Evolutionary conservation across 2,329 filamentous ascomycete genomes (phyloP), one percentile per base, ranked within the genome.

Genomic region (Arthrobotrys sphaeroides): DNA sequence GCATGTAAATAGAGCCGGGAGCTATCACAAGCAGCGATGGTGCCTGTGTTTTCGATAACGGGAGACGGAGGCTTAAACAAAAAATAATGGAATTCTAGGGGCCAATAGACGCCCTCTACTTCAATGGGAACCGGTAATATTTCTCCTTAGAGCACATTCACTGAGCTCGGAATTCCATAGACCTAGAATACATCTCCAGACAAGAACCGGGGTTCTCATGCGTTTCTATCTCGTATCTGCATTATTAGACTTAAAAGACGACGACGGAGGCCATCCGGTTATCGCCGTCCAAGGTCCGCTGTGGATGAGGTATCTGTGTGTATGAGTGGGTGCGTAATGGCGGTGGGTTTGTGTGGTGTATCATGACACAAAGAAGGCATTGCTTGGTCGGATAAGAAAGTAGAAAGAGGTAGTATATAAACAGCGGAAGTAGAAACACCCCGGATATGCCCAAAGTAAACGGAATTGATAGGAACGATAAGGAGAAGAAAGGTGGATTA

Each of bases 351-450:
- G 33, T 20, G 60, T 65, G 68, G 70, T 67, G 68, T 74, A 74
- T 74, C 70, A 74, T 74, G 61, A 74, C 69, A 67, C 62, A 40
- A 55, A n/a, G n/a, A n/a, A 67, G 62, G 55, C 49, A 55, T 67
- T 61, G 33, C 61, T n/a, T 61, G 61, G 53, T 66, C 49, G 49
- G 68, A 65, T 60, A 43, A 28, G 61, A 67, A 67, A 45, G 60
- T 42, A 42, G 47, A 55, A 68, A n/a, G n/a, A n/a, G n/a, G 57
- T 40, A 69, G 62, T 74, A 74, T 74, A 74, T 74, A 74, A 62
- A 74, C 62, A 74, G 47, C 66, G 66, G 62, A 76, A 68, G 73
- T 68, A 69, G 49, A 61, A 66, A 75, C 66, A 76, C 65, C 65
- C 64, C 64, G 73, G 69, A 76, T 61, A 76, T 76, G 65, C 62